These are phyloP conservation scores for Fusarium xylarioides DNA, from an alignment of 2,329 filamentous ascomycete species.

Conservation along the genomic window DNA sequence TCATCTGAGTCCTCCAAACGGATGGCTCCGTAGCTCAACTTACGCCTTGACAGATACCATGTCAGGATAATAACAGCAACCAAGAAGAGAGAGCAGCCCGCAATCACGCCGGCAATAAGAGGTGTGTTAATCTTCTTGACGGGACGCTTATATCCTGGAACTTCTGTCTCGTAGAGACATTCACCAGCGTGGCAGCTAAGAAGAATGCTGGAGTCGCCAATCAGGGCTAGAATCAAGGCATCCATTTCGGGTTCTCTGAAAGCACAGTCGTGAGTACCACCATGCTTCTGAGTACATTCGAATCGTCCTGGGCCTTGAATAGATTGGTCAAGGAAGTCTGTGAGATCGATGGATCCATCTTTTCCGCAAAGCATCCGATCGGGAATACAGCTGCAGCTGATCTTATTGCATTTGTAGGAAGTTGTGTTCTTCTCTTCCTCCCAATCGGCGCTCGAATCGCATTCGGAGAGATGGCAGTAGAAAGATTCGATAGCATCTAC, in stretches of 20 bases:
- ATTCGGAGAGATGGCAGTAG: slow-evolving; percentile 89
- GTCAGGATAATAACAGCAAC: slow-evolving; percentile 84
- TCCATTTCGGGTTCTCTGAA: slow-evolving; percentile 96
- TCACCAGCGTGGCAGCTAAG: slow-evolving; percentile 86
- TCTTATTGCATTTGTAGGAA: slow-evolving; percentile 82
- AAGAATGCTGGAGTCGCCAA: slow-evolving; percentile 90
- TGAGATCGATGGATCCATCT: slow-evolving; percentile 88
- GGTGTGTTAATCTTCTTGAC: slow-evolving; percentile 97
- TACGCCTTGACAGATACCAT: slow-evolving; percentile 88
- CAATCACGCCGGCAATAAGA: slow-evolving; percentile 92
- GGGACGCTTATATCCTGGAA: slow-evolving; percentile 88
- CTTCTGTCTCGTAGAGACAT: slow-evolving; percentile 90
- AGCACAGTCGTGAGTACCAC: slow-evolving; percentile 71
- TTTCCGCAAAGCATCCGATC: slow-evolving; percentile 95
- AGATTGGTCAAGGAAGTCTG: slow-evolving; percentile 82
- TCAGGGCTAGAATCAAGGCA: slow-evolving; percentile 84
- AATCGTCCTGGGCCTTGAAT: slow-evolving; percentile 92
- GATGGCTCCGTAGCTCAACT: slow-evolving; percentile 75
- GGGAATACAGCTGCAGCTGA: slow-evolving; percentile 87
- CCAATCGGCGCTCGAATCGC: slow-evolving; percentile 75
- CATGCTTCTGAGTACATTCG: slow-evolving; percentile 73
- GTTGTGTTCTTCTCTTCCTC: slow-evolving; percentile 80
- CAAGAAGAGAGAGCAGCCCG: slow-evolving; percentile 83
- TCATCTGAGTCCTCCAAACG: slow-evolving; percentile 90
- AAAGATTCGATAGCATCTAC: slow-evolving; percentile 94